Base-by-base conservation (phyloP, 495 filamentous ascomycete genomes). In the Bacidia gigantensis region DNA sequence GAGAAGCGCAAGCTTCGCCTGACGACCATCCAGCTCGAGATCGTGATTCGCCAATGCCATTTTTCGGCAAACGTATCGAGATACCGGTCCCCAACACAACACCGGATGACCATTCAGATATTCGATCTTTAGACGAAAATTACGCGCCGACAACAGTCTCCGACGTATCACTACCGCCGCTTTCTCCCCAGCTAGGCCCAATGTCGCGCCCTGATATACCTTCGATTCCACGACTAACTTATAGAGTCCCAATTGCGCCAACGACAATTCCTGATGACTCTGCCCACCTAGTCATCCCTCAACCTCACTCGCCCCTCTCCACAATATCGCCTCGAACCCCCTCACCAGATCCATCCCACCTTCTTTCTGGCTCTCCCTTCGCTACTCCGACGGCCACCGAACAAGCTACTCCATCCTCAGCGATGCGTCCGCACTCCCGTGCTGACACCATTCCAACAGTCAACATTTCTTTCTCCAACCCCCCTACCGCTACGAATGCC, bases 1-100 rank as follows among this genome's bases (percentile, higher is more conserved):
- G 11, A 46, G 11, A 49, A 22, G 24, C 9, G 17, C 5, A 24
- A 14, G 44, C 44, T 26, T 20, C 23, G 14, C 29, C 29, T 41
- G 12, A 23, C 2, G 38, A 43, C 10, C 46, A 25, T 24, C 43
- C 55, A 42, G 23, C 21, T 3, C 49, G 43, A 22, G 20, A 39
- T n/a, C 52, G 23, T 2, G 43, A 52, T 49, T 52, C 56, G 2
- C 46, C 52, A 14, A 49, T 52, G 22, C 52, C 52, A 3, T 54
- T 54, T 47, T 51, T 50, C 32, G 43, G 25, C 20, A 52, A 53
- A 35, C 39, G 17, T 11, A 23, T 40, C 42, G 38, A 24, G 42
- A 53, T 14, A 2, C 38, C 20, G 18, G 42, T 49, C n/a, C 45
- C 24, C 26, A 41, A 23, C 39, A 48, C 50, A 35, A 49, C 57